Base-by-base conservation (phyloP, 2,329 filamentous ascomycete genomes). In the Gyromitra esculenta region DNA sequence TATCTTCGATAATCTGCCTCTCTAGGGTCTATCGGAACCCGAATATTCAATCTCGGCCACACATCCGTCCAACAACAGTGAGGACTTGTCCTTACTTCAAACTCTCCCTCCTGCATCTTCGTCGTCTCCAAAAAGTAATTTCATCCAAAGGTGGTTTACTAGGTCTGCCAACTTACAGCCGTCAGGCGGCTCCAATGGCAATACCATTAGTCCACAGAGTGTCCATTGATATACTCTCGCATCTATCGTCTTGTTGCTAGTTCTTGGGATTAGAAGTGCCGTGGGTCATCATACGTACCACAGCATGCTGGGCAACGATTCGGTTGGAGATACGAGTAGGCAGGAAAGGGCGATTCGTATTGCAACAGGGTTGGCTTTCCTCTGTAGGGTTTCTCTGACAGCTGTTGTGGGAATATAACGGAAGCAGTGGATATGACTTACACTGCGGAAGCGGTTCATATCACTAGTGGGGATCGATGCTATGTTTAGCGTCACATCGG, bases 261-360 rank as follows among this genome's bases (percentile, higher is more conserved):
- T 83, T 5, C 81, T 83, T 18, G 84, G 84, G 1, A 39, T 84
- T 8, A 72, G 78, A 11, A 83, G 82, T 41, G 83, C 84, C 11
- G 67, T 82, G n/a, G 82, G 80, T 5, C 84, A 85, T 64, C 84
- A 85, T 75, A 60, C 81, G 25, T 85, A 82, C 75, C 85, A 85
- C 77, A 74, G 69, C 4, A 71, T 75, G 0, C 80, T 85, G 2
- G 60, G 84, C 66, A 82, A 82, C 9, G 79, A 79, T 25, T 78
- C 80, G 0, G 63, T 63, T n/a, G 70, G 70, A 4, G 43, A 41
- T 9, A 82, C 82, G 1, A 75, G 80, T 69, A 77, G 80, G 25
- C 84, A 85, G 76, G 68, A 83, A n/a, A 67, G 81, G 64, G 84
- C 84, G 82, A 81, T 83, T 67, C 82, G 84, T 5, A 84, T 83